Conservation (phyloP, 441 rosid species). For the Isatis lusitanica region DNA sequence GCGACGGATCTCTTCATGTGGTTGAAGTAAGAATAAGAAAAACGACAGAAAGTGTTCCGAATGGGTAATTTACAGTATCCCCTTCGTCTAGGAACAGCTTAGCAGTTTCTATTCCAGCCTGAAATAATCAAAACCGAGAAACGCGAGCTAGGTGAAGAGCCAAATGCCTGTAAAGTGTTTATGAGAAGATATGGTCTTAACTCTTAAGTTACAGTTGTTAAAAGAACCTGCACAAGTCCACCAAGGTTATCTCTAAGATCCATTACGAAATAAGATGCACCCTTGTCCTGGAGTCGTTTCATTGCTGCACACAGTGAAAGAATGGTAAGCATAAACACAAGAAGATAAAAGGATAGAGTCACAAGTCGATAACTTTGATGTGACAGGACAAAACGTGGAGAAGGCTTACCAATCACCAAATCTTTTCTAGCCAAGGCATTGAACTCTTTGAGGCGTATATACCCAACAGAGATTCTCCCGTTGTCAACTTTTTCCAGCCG, state of each 20-base stretch:
- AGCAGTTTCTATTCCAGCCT: slow-evolving; percentile 96
- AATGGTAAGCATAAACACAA: neutral
- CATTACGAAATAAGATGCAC: slow-evolving; percentile 76
- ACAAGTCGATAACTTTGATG: neutral
- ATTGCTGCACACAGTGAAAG: slow-evolving; percentile 53
- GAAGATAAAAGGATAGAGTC: neutral
- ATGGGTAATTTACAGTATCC: slow-evolving; percentile 56
- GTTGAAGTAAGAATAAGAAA: neutral
- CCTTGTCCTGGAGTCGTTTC: slow-evolving; percentile 88
- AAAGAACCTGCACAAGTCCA: slow-evolving; percentile 83
- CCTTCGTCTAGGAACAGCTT: slow-evolving; percentile 89
- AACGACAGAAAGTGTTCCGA: neutral
- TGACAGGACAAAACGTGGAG: slow-evolving; percentile 2
- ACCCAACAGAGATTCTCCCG: slow-evolving; percentile 65
- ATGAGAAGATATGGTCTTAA: neutral
- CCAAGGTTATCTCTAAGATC: slow-evolving; percentile 98
- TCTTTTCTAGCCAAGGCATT: slow-evolving; percentile 94
- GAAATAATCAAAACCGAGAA: slow-evolving; percentile 35
- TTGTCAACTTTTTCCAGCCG: slow-evolving; percentile 76
- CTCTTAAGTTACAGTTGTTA: slow-evolving; percentile 5
- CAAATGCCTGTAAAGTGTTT: neutral
- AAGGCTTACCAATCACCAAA: slow-evolving; percentile 70
- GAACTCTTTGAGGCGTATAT: slow-evolving; percentile 86
- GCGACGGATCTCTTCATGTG: neutral
- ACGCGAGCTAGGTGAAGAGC: slow-evolving; percentile 3